Base-by-base conservation (phyloP, 164 flowering plant genomes). In the Magnolia officinalis region DNA sequence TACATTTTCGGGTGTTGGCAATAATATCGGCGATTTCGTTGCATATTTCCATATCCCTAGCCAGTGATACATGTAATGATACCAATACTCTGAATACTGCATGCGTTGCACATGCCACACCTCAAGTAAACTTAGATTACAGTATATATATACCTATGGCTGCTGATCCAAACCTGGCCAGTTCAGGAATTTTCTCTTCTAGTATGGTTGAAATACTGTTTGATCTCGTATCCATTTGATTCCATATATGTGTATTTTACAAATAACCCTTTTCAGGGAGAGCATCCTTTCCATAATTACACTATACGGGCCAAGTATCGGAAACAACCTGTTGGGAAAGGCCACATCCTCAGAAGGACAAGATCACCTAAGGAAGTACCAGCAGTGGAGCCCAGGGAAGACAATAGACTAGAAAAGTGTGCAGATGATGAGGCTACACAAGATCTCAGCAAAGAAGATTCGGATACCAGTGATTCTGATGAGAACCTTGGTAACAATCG, bases 251-350 rank as follows among this genome's bases (percentile, higher is more conserved):
- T 29, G 49, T 67, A 63, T 45, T 73, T 26, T 78, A 45, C 66
- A 31, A 9, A 58, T 78, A 67, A 11, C 61, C 50, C 20, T 59
- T 80, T 81, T 67, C 85, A 95, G 98, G 98, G 98, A 52, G 92
- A 86, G 29, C 92, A 90, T 83, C 93, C 98, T 76, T 95, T 93
- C 71, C 98, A 95, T 78, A 95, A 93, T 67, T 95, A 92, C 74
- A 95, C 98, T 18, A 75, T 86, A 61, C 81, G 98, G 20, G 77
- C 97, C 71, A 92, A 88, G 79, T 95, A 95, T 80, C 88, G 98
- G 81, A 88, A 68, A 83, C 74, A 72, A 29, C 50, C 64, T 72
- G 73, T 77, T 75, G 49, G 66, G 58, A 85, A 81, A 79, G 63
- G 72, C 3, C 72, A 13, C 37, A 49, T 52, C 6, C 75, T 64